phyloP scores from a whole-genome alignment of 2,329 filamentous ascomycete species.

The Whalleya microplaca region DNA sequence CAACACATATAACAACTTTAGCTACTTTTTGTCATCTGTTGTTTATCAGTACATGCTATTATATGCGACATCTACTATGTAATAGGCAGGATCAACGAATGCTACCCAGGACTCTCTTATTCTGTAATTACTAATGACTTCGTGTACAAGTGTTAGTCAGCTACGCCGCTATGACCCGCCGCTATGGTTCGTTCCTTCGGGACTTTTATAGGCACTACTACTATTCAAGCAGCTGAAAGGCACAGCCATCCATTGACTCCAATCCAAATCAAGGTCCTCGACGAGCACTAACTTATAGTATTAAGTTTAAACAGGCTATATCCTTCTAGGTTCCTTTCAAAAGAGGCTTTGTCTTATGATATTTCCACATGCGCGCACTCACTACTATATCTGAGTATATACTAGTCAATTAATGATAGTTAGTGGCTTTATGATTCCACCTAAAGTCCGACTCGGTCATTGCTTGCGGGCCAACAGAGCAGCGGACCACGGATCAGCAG shows the following conservation, averaged over 20 bases:
- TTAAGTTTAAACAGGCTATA: constrained; percentile 1
- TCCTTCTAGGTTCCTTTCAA: not conserved
- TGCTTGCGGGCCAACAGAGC: not conserved
- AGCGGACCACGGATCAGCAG: constrained; percentile 2
- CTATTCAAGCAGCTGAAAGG: not conserved
- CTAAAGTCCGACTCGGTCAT: no score
- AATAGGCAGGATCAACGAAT: no score
- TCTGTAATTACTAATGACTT: no score
- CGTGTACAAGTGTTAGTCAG: no score
- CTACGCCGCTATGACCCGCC: constrained; percentile 21
- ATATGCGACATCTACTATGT: no score
- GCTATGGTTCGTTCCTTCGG: constrained; percentile 19
- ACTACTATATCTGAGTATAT: no score
- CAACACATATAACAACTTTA: not conserved
- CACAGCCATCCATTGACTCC: not conserved
- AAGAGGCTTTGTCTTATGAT: not conserved
- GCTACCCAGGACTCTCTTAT: no score
- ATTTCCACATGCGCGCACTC: no score
- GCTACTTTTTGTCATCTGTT: no score
- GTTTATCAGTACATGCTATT: no score
- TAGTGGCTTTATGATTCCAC: no score
- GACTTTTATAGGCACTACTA: not conserved
- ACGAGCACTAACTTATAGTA: not conserved
- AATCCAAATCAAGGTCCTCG: not conserved
- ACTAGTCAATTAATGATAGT: no score